Base-by-base conservation (phyloP, 2,329 filamentous ascomycete species). In the Dactylonectria macrodidyma region DNA sequence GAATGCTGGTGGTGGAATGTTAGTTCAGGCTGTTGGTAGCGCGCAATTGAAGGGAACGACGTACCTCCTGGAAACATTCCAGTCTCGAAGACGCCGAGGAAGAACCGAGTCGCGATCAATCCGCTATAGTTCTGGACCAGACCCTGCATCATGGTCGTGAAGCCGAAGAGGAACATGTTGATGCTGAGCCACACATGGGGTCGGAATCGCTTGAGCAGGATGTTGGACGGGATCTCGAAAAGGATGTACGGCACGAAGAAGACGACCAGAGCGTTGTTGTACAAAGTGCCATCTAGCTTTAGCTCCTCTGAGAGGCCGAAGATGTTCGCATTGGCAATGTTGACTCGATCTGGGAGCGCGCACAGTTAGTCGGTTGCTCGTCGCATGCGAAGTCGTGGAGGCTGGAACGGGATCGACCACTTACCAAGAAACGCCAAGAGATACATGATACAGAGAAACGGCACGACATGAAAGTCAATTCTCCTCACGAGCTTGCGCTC, bases 121-220 rank as follows among this genome's bases (percentile, higher is more conserved):
- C 94, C 94, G 47, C 86, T 83, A 81, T 95, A 98, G 77, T 89
- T 97, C 67, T 89, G 84, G 3, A 95, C 92, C 7, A 97, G 81
- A 1, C 95, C 95, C 81, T 97, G 93, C 73, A 90, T 87, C 44
- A 93, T 85, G 22, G 92, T 93, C 51, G 91, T 88, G 24, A 97
- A 83, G 10, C 94, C 93, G 73, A 97, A 98, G 65, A 89, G 83
- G 71, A 95, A 92, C 92, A 97, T 97, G 83, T 95, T 97, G 59
- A 89, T 78, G 4, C 92, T 90, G 26, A 97, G 85, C 93, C 91
- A 94, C 55, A 93, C 82, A 69, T 91, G 87, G 1, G 92, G 92
- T 56, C 78, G 79, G 73, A 84, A 83, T 66, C 81, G 81, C 83
- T 95, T 95, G 57, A 95, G 83, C 33, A 94, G 81, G 62, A 95